Conservation (phyloP, 2,329 filamentous ascomycete genomes). For the Tricladium varicosporioides region DNA sequence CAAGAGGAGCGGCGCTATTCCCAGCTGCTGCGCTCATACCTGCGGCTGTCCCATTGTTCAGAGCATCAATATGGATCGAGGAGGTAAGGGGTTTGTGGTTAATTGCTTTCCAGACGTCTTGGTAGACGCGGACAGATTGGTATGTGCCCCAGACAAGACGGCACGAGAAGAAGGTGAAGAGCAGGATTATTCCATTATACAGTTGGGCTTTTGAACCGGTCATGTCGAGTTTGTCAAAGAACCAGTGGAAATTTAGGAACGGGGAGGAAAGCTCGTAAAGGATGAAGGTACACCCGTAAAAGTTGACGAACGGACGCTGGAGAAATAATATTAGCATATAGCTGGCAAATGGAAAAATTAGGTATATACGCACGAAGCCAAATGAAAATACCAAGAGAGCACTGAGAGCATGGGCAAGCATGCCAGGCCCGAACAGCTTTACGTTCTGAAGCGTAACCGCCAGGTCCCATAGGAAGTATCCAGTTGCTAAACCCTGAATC, state of each 20-base stretch:
- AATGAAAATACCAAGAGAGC: constrained; percentile 73
- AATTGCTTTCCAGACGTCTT: constrained; percentile 64
- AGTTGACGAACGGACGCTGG: constrained; percentile 81
- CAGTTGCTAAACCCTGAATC: constrained; percentile 72
- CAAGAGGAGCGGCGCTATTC: constrained; percentile 27
- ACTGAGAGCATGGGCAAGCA: constrained; percentile 73
- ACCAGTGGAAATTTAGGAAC: constrained; percentile 89
- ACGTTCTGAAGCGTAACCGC: constrained; percentile 66
- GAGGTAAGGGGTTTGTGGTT: constrained; percentile 40
- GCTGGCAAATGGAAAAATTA: constrained; percentile 3
- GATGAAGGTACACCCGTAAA: constrained; percentile 77
- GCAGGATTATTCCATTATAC: constrained; percentile 72
- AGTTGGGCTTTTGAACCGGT: constrained; percentile 73
- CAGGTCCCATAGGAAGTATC: constrained; percentile 85
- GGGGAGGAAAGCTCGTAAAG: constrained; percentile 85
- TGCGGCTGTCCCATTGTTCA: constrained; percentile 36
- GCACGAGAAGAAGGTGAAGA: constrained; percentile 72
- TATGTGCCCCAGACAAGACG: constrained; percentile 77
- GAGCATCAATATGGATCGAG: constrained; percentile 34
- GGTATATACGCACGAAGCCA: constrained; percentile 66
- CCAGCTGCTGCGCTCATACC: constrained; percentile 34
- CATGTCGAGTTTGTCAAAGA: constrained; percentile 81
- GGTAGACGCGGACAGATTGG: constrained; percentile 66
- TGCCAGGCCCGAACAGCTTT: constrained; percentile 55
- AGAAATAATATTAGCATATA: constrained; percentile 12